phyloP scores from a whole-genome alignment of 106 monocot species.

The Agapanthus africanus region DNA sequence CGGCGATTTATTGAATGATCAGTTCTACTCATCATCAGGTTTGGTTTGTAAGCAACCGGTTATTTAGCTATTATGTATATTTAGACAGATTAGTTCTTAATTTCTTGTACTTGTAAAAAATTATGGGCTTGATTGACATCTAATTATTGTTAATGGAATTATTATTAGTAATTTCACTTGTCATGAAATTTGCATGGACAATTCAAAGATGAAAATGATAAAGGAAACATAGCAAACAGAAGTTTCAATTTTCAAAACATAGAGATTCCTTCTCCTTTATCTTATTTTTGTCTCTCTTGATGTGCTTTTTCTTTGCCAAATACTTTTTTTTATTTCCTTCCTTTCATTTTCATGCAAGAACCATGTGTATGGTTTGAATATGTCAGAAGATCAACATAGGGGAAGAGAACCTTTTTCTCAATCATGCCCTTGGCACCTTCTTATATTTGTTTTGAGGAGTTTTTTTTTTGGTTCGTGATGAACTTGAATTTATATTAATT shows the following conservation, averaged over 20 bases:
- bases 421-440: not conserved
- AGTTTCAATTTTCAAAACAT: not conserved
- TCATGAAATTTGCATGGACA: slow-evolving; percentile 8
- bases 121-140: not conserved
- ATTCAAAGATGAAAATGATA: not conserved
- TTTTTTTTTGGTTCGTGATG: not conserved
- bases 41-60: too few relatives aligned
- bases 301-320: too few relatives aligned
- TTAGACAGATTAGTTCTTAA: too few relatives aligned
- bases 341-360: slow-evolving; percentile 3
- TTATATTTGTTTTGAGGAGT: not conserved
- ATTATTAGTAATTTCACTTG: not conserved
- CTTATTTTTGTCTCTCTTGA: too few relatives aligned
- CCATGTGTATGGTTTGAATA: not conserved
- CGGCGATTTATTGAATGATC: not conserved
- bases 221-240: not conserved
- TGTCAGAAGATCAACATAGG: slow-evolving; percentile 4
- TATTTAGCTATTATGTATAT: too few relatives aligned
- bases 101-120: not conserved
- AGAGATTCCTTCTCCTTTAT: not conserved
- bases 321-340: too few relatives aligned
- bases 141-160: not conserved
- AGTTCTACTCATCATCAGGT: too few relatives aligned
- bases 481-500: not conserved
- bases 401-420: not conserved